Conservation (phyloP, 257 asterid genomes). For the Nicotiana noctiflora region DNA sequence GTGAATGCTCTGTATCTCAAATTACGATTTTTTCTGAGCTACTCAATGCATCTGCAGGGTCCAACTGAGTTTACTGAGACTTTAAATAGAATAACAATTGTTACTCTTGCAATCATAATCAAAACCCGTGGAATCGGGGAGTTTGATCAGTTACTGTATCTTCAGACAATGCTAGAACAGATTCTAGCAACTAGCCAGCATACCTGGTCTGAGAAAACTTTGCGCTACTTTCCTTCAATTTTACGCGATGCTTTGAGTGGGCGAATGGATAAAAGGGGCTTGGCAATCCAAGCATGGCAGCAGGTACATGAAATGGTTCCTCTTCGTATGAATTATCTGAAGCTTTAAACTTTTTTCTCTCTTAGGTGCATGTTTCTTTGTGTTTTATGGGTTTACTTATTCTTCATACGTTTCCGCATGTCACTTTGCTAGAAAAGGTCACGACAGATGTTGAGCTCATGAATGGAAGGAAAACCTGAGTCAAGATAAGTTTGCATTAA, state of each 20-base stretch:
- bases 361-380: neutral
- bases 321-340: neutral
- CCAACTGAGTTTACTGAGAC: slow-evolving; percentile 98
- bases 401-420: neutral
- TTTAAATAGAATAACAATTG: slow-evolving; percentile 71
- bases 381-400: neutral
- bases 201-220: slow-evolving; percentile 98
- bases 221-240: slow-evolving; percentile 79
- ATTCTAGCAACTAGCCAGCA: slow-evolving; percentile 90
- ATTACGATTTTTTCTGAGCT: slow-evolving; percentile 12
- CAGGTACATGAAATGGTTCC: slow-evolving; percentile 39
- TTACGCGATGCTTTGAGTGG: slow-evolving; percentile 82
- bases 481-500: neutral
- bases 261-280: slow-evolving; percentile 74
- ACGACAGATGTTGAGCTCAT: neutral
- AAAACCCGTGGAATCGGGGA: slow-evolving; percentile 97
- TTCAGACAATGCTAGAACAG: slow-evolving; percentile 93
- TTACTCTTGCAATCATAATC: slow-evolving; percentile 79
- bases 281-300: slow-evolving; percentile 93
- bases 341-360: neutral
- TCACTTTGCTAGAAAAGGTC: neutral
- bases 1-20: slow-evolving; percentile 18
- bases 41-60: slow-evolving; percentile 44
- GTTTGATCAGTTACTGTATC: slow-evolving; percentile 80
- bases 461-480: neutral